These are phyloP conservation scores for Ceratobasidium papillatum DNA, from an alignment of 1,284 basidiomycete genomes.

Conservation along the genomic window DNA sequence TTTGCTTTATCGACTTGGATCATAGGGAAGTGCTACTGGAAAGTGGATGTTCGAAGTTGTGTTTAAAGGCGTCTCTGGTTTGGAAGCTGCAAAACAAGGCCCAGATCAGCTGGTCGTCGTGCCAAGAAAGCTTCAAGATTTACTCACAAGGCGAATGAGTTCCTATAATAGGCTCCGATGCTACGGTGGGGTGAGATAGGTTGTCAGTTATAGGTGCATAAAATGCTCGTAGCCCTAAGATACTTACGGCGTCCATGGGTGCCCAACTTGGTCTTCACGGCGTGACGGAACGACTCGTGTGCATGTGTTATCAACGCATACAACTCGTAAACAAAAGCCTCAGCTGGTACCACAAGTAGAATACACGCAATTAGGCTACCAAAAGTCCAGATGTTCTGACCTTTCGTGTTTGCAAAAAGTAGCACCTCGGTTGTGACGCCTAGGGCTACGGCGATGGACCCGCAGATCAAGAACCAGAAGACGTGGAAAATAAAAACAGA, in stretches of 20 bases:
- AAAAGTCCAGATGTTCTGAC: slow-evolving; percentile 35
- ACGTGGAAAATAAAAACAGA: slow-evolving; percentile 22
- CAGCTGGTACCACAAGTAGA: slow-evolving; percentile 25
- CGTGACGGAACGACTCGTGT: neutral
- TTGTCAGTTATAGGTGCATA: no score
- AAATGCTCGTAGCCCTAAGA: no score
- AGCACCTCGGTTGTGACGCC: slow-evolving; percentile 19
- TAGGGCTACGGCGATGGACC: slow-evolving; percentile 3
- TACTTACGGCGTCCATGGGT: slow-evolving; percentile 10
- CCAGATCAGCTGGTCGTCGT: no score
- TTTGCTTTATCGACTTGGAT: no score
- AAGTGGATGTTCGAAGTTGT: no score
- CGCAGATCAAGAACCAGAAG: slow-evolving; percentile 35
- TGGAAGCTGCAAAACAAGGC: no score
- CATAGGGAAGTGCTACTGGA: no score
- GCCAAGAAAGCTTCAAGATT: no score
- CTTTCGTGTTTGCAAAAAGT: slow-evolving; percentile 21
- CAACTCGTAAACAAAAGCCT: slow-evolving; percentile 22
- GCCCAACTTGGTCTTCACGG: slow-evolving; percentile 1
- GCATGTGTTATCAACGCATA: slow-evolving; percentile 13
- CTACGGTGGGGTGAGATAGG: no score
- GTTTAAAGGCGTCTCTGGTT: no score
- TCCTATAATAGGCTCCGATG: no score
- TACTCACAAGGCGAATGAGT: no score
- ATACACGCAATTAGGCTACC: slow-evolving; percentile 28